Evolutionary conservation across 345 rosid species (phyloP).

Genomic region (Hirschfeldia incana): DNA sequence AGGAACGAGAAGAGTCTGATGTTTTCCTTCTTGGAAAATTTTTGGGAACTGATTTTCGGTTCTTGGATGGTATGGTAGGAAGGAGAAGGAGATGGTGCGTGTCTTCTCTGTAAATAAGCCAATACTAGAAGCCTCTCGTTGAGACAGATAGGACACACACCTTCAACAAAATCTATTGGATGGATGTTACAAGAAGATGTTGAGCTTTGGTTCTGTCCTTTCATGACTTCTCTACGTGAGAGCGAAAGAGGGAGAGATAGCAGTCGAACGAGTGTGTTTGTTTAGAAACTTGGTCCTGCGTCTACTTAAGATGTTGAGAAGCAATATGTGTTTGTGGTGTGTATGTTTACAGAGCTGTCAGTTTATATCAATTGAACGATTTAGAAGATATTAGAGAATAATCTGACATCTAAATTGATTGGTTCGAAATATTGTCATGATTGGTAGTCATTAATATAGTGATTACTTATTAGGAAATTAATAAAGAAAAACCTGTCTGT

Average conservation of each 20-base stretch:
- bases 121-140: constrained; percentile 62
- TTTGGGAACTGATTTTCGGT: not conserved
- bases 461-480: not conserved
- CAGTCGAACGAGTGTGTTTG: constrained; percentile 2
- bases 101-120: constrained; percentile 14
- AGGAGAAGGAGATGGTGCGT: constrained; percentile 8
- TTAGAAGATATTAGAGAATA: not conserved
- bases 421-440: not conserved
- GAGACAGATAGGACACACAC: constrained; percentile 76
- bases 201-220: constrained; percentile 48
- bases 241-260: constrained; percentile 3
- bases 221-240: constrained; percentile 39
- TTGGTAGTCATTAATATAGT: not conserved
- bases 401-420: constrained; percentile 4
- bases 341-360: constrained; percentile 15
- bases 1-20: constrained; percentile 22
- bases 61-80: constrained; percentile 9
- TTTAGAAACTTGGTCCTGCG: not conserved
- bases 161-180: constrained; percentile 56
- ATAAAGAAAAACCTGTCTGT: not conserved
- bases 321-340: constrained; percentile 15
- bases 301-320: constrained; percentile 29
- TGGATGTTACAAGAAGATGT: constrained; percentile 70
- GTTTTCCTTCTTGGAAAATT: not conserved
- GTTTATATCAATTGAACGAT: not conserved